These are phyloP conservation scores for Aspergillus neotritici DNA, from an alignment of 2,329 filamentous ascomycete species.

Conservation along the genomic window DNA sequence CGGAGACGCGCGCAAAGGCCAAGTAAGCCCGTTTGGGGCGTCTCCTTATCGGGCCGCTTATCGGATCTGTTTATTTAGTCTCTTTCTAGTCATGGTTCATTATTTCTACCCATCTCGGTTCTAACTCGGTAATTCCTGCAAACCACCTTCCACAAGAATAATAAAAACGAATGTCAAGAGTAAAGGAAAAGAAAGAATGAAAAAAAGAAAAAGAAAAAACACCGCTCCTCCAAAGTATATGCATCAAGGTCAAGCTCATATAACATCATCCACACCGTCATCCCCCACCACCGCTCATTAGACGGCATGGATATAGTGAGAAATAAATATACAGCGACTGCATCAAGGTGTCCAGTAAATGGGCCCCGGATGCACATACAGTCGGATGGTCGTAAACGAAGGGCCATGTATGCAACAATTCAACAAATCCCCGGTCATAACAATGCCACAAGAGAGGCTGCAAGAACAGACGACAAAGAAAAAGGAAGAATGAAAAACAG, in stretches of 20 bases:
- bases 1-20: conserved; percentile 8
- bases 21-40: conserved; percentile 14
- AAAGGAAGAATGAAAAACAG: conserved; percentile 13
- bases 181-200: conserved; percentile 3
- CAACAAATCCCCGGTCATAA: conserved; percentile 13
- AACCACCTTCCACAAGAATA: background rate
- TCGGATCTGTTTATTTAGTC: conserved; percentile 3
- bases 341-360: too few relatives aligned
- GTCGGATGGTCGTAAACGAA: too few relatives aligned
- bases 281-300: too few relatives aligned
- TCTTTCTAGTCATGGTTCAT: conserved; percentile 7
- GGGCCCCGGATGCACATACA: too few relatives aligned
- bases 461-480: conserved; percentile 16
- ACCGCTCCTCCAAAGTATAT: conserved; percentile 1
- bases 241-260: conserved; percentile 2
- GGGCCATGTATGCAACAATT: conserved; percentile 6
- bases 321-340: background rate
- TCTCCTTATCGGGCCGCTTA: conserved; percentile 4
- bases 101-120: conserved; percentile 14
- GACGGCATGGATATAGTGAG: background rate
- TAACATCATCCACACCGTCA: background rate
- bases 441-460: conserved; percentile 24
- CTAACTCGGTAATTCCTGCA: conserved; percentile 5
- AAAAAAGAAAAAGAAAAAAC: conserved; percentile 13
- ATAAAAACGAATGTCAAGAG: too few relatives aligned